A percentile compares a stretch with the other conserved stretches of the same genome.
These are phyloP conservation scores for Lentinula lateritia DNA, from an alignment of 768 basidiomycete genomes.

Conservation along the genomic window DNA sequence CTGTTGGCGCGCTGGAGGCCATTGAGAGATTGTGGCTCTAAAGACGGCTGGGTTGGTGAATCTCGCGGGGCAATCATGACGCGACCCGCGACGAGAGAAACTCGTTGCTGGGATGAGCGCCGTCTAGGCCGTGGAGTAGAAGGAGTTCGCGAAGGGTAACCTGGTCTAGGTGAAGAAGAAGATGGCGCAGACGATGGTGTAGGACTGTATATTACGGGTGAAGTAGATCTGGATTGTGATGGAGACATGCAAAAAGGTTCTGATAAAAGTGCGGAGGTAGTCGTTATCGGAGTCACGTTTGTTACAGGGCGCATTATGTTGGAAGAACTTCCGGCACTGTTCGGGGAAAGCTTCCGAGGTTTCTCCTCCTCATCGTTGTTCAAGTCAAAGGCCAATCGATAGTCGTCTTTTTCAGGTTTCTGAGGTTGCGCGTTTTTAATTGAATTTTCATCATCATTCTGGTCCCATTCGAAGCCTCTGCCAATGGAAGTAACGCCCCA, in stretches of 20 bases:
- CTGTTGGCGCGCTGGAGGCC: constrained; percentile 63
- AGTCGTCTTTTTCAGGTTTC: constrained; percentile 1
- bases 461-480: constrained; percentile 73
- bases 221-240: constrained; percentile 25
- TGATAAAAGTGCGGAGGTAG: constrained; percentile 12
- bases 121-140: constrained; percentile 57
- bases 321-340: constrained; percentile 4
- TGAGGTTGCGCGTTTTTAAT: not conserved
- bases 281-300: constrained; percentile 10
- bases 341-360: constrained; percentile 3
- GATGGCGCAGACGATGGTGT: constrained; percentile 15
- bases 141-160: constrained; percentile 40
- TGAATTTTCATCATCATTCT: constrained; percentile 25
- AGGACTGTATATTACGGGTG: not conserved
- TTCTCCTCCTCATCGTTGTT: constrained; percentile 5
- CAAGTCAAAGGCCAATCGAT: constrained; percentile 6
- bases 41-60: constrained; percentile 53
- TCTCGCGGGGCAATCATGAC: constrained; percentile 75
- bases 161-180: constrained; percentile 17
- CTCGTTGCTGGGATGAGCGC: constrained; percentile 79
- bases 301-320: constrained; percentile 10
- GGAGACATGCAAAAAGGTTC: constrained; percentile 22
- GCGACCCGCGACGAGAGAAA: constrained; percentile 79
- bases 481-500: constrained; percentile 86
- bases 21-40: constrained; percentile 44